Percentiles rank a stretch among this genome's conserved stretches.
Conservation (phyloP, 2,329 filamentous ascomycete genomes). For the Aspergillus alliaceus region DNA sequence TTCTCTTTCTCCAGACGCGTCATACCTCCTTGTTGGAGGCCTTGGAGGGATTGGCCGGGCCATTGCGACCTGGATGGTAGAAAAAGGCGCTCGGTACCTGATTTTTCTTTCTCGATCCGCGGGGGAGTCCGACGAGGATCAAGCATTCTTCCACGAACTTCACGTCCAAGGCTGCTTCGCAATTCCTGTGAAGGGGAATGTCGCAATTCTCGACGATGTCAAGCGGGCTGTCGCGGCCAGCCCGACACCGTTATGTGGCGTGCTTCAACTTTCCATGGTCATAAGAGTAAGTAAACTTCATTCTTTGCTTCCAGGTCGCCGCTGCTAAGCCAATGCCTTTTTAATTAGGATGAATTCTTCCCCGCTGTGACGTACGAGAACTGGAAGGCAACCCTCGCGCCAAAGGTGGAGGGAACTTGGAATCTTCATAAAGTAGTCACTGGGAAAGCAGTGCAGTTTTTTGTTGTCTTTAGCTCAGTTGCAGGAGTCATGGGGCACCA, state of each 20-base stretch:
- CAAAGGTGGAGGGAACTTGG: slow-evolving; percentile 37
- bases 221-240: slow-evolving; percentile 10
- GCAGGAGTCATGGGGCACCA: slow-evolving; percentile 33
- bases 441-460: slow-evolving; percentile 27
- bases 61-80: slow-evolving; percentile 37
- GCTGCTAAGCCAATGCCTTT: not conserved
- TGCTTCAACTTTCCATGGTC: slow-evolving; percentile 21
- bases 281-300: too few species aligned
- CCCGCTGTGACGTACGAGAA: slow-evolving; percentile 38
- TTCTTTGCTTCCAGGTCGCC: not conserved
- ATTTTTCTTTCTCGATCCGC: slow-evolving; percentile 35
- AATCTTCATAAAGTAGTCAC: slow-evolving; percentile 25
- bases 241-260: slow-evolving; percentile 17
- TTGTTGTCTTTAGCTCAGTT: slow-evolving; percentile 36
- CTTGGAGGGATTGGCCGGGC: slow-evolving; percentile 41
- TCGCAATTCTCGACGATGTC: slow-evolving; percentile 20
- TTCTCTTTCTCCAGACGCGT: not conserved
- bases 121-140: slow-evolving; percentile 8
- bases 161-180: slow-evolving; percentile 20
- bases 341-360: slow-evolving; percentile 15
- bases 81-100: slow-evolving; percentile 35
- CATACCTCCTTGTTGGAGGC: slow-evolving; percentile 41
- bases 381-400: slow-evolving; percentile 28
- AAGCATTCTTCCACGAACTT: slow-evolving; percentile 23
- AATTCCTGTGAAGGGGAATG: slow-evolving; percentile 19